phyloP scores from a whole-genome alignment of 2,329 filamentous ascomycete species.

The Stemphylium vesicarium region DNA sequence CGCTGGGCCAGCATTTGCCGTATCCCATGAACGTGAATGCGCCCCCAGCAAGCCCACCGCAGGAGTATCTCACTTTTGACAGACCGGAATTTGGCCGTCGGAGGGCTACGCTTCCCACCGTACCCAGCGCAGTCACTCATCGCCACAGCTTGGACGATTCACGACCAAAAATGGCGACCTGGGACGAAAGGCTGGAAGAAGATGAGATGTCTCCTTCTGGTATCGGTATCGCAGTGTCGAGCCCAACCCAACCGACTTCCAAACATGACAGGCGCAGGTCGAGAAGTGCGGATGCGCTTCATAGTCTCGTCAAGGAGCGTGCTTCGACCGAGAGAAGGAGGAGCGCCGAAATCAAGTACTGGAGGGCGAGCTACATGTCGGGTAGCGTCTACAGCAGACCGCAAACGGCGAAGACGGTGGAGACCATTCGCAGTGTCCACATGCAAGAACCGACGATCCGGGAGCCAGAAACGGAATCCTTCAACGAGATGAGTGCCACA shows the following conservation, averaged over 20 bases:
- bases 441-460: constrained; percentile 29
- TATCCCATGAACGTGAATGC: constrained; percentile 52
- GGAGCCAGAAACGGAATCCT: constrained; percentile 22
- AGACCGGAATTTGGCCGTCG: constrained; percentile 33
- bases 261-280: constrained; percentile 42
- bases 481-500: constrained; percentile 34
- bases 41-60: constrained; percentile 43
- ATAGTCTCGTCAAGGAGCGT: constrained; percentile 36
- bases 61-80: constrained; percentile 46
- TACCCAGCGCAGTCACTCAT: constrained; percentile 32
- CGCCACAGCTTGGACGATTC: constrained; percentile 38
- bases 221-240: constrained; percentile 47
- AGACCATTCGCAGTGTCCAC: constrained; percentile 37
- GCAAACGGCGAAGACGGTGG: constrained; percentile 41
- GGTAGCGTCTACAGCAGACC: constrained; percentile 45
- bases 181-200: constrained; percentile 40
- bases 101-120: constrained; percentile 45
- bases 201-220: constrained; percentile 34
- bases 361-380: constrained; percentile 44
- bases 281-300: constrained; percentile 47
- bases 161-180: constrained; percentile 29
- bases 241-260: constrained; percentile 29
- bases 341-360: constrained; percentile 47
- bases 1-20: constrained; percentile 45
- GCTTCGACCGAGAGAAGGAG: constrained; percentile 35